Evolutionary conservation across 1,139 yeast genomes (phyloP).

Genomic region (Saccharomyces hybrid): DNA sequence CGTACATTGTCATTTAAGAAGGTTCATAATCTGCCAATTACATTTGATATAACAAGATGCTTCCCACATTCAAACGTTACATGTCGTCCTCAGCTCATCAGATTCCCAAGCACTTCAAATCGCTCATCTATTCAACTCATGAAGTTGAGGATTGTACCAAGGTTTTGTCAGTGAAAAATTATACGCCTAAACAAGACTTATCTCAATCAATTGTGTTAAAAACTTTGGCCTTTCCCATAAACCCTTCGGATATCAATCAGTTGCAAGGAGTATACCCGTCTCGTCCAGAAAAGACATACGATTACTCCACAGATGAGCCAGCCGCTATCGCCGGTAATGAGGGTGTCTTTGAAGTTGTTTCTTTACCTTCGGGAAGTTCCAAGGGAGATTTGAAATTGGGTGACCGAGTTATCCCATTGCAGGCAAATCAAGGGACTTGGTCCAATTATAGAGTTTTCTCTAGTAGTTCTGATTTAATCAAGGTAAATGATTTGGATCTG

Average conservation of each 20-base stretch:
- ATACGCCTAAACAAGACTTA: constrained; percentile 23
- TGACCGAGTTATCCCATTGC: constrained; percentile 89
- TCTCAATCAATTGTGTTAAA: constrained; percentile 31
- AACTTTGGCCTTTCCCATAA: constrained; percentile 76
- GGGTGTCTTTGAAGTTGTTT: constrained; percentile 78
- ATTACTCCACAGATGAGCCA: constrained; percentile 51
- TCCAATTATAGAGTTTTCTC: constrained; percentile 64
- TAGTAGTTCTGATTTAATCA: constrained; percentile 44
- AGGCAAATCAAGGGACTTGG: constrained; percentile 91
- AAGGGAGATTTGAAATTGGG: constrained; percentile 51
- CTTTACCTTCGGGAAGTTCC: constrained; percentile 48
- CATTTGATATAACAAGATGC: not conserved
- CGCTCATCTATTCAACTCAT: constrained; percentile 28
- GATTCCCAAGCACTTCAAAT: constrained; percentile 25
- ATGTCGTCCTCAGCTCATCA: constrained; percentile 4
- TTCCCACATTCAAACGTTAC: constrained; percentile 3
- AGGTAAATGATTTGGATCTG: constrained; percentile 37
- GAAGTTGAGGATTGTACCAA: constrained; percentile 25
- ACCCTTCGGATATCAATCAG: constrained; percentile 89
- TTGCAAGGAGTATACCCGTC: constrained; percentile 91
- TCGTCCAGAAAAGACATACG: constrained; percentile 54
- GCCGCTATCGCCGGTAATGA: constrained; percentile 87
- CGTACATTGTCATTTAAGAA: not conserved
- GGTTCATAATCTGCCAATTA: not conserved
- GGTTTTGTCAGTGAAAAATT: constrained; percentile 24